Conservation (phyloP, 2,329 filamentous ascomycete genomes). For the Paraphoma chrysanthemicola region DNA sequence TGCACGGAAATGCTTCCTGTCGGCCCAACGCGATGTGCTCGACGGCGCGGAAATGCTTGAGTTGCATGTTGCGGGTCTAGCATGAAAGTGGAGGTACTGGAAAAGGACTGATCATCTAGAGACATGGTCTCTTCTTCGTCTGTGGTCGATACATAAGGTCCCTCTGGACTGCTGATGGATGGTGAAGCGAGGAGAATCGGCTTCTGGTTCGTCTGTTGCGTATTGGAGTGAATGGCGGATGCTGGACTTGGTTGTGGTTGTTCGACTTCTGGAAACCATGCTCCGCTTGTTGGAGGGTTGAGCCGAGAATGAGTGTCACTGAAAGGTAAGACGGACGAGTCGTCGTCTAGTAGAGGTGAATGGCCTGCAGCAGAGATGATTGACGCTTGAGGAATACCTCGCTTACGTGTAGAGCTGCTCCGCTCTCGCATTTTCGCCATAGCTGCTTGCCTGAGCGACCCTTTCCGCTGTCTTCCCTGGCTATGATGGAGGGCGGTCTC, state of each 20-base stretch:
- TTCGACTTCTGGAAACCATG: no score
- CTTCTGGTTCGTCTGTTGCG: neutral
- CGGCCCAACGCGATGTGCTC: slow-evolving; percentile 36
- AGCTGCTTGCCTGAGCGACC: slow-evolving; percentile 86
- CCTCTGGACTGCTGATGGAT: slow-evolving; percentile 59
- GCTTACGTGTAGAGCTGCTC: slow-evolving; percentile 33
- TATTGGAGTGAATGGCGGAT: neutral
- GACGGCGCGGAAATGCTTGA: slow-evolving; percentile 38
- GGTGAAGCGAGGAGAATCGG: slow-evolving; percentile 33
- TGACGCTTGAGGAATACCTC: neutral
- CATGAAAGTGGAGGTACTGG: slow-evolving; percentile 53
- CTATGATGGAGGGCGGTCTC: neutral
- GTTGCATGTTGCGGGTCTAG: slow-evolving; percentile 22
- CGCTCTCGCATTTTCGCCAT: slow-evolving; percentile 64
- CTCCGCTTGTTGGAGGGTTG: no score
- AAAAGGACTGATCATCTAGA: slow-evolving; percentile 55
- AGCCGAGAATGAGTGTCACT: no score
- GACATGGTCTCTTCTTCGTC: slow-evolving; percentile 82
- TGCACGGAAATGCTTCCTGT: slow-evolving; percentile 34
- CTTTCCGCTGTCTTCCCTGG: slow-evolving; percentile 39
- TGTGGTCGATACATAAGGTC: slow-evolving; percentile 74
- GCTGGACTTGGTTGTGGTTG: neutral
- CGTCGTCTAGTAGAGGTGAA: neutral
- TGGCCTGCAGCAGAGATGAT: neutral
- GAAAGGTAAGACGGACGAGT: neutral